Percentiles rank a stretch among this genome's conserved stretches.
These are phyloP conservation scores for Rhodotorula sp. DNA, from an alignment of 1,284 basidiomycete species.

Conservation along the genomic window DNA sequence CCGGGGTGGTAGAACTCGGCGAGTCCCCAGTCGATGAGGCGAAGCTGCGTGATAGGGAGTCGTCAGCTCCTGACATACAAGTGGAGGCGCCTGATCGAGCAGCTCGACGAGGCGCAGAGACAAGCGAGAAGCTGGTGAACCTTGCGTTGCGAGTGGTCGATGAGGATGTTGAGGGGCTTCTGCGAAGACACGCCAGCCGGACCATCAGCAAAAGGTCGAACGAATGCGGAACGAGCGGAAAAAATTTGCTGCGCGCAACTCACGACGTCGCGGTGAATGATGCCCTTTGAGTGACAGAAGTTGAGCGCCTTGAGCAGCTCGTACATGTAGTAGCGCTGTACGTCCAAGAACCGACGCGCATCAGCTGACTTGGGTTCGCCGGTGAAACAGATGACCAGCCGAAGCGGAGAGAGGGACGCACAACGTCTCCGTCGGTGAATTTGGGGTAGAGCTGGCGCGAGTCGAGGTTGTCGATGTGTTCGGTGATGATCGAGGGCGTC, in stretches of 20 bases:
- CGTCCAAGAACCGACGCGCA: too few species aligned
- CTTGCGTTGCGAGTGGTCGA: conserved; percentile 93
- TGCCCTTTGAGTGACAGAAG: conserved; percentile 96
- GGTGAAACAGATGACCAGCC: background rate
- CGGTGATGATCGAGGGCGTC: conserved; percentile 92
- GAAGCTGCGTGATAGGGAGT: conserved; percentile 57
- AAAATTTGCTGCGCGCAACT: background rate
- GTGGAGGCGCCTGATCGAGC: too few species aligned
- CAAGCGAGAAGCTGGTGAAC: conserved; percentile 50
- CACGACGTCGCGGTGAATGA: conserved; percentile 69
- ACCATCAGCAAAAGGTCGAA: too few species aligned
- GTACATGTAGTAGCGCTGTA: conserved; percentile 81
- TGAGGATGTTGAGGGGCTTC: conserved; percentile 99
- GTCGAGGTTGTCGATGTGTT: conserved; percentile 84
- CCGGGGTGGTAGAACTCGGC: conserved; percentile 99
- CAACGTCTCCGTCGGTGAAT: conserved; percentile 95
- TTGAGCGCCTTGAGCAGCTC: conserved; percentile 97
- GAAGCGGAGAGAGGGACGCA: conserved; percentile 64
- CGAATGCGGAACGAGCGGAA: too few species aligned
- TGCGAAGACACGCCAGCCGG: too few species aligned
- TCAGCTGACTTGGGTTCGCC: too few species aligned
- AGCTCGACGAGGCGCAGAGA: too few species aligned
- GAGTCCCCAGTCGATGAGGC: conserved; percentile 97
- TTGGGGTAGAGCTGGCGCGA: conserved; percentile 86
- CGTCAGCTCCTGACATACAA: too few species aligned